Evolutionary conservation across 177 flowering plant genomes (phyloP), one percentile per base, ranked within the genome.

Genomic region (Viscum album): DNA sequence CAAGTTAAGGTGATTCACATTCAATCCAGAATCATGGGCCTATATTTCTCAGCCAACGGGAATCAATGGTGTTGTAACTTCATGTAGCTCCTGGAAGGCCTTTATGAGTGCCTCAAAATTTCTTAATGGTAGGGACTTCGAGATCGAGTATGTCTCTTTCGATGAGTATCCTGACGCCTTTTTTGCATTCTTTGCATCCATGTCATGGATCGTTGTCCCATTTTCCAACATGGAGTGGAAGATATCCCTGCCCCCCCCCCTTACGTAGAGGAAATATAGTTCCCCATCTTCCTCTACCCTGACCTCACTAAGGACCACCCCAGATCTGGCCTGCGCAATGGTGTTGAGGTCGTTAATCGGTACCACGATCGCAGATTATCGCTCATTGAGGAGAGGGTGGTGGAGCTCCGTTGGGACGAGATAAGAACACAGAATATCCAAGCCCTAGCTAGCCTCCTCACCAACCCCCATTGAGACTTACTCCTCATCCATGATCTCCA

Each of bases 21-120:
- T 58, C 80, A 88, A 66, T 86, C 81, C 66, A 87, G 84, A 72
- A 79, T 84, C 1, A 65, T 85, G n/a, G 96, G 92, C 23, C 76
- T 90, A n/a, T 88, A 85, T 76, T 90, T 90, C 78, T 78, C 92
- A 1, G 96, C 96, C 24, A 90, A 88, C 68, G 88, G 96, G 96
- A 81, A 85, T 70, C 77, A 74, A 1, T 83, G 82, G 34, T 90
- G 93, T 63, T 73, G 74, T 37, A 74, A 73, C 39, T 88, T 88
- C 81, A 88, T 76, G 33, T 71, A 77, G 13, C 66, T 83, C 21
- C 76, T 90, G 2, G 62, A 70, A 21, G 58, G 39, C 21, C 76
- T 74, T 17, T 90, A 88, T 36, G 75, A 80, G 70, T 80, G 84
- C 41, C 72, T 90, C 6, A 82, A 76, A 68, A 37, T 6, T 6